These are phyloP conservation scores for Dioszegia aurantiaca DNA, from an alignment of 768 basidiomycete genomes.

Conservation along the genomic window DNA sequence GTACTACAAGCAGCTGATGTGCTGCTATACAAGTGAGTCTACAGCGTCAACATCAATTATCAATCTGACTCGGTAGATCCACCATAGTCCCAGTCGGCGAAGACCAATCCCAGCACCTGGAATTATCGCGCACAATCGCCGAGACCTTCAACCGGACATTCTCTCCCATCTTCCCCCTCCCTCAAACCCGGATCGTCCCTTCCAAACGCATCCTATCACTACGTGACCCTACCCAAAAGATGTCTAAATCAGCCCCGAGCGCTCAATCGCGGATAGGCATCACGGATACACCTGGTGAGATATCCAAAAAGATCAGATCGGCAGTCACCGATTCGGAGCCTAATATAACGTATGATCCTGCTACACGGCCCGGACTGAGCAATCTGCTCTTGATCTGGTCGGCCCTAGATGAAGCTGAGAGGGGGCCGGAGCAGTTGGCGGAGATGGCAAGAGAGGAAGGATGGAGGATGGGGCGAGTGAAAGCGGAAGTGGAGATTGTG, in stretches of 20 bases:
- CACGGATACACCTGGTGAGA: conserved; percentile 66
- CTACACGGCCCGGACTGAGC: conserved; percentile 72
- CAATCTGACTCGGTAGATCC: conserved; percentile 57
- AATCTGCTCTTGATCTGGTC: conserved; percentile 78
- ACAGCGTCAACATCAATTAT: not conserved
- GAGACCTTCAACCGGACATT: conserved; percentile 75
- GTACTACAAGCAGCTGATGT: conserved; percentile 92
- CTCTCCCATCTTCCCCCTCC: conserved; percentile 65
- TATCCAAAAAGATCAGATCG: conserved; percentile 67
- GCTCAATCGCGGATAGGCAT: conserved; percentile 76
- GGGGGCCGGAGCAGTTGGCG: conserved; percentile 54
- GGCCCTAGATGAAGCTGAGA: conserved; percentile 54
- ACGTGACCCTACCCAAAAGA: conserved; percentile 78
- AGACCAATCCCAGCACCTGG: conserved; percentile 92
- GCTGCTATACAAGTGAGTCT: conserved; percentile 69
- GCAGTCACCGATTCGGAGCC: conserved; percentile 80
- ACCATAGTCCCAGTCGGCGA: conserved; percentile 96
- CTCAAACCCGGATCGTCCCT: conserved; percentile 68
- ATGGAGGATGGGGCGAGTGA: conserved; percentile 66
- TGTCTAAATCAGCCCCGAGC: conserved; percentile 90
- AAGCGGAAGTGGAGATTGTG: conserved; percentile 70
- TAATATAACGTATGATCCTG: conserved; percentile 77
- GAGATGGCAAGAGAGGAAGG: conserved; percentile 32
- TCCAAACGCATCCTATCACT: conserved; percentile 81
- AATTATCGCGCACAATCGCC: conserved; percentile 79